Percentiles rank a stretch among this genome's conserved stretches.
These are phyloP conservation scores for Penicillium cataractarum DNA, from an alignment of 495 filamentous ascomycete genomes.

Conservation along the genomic window DNA sequence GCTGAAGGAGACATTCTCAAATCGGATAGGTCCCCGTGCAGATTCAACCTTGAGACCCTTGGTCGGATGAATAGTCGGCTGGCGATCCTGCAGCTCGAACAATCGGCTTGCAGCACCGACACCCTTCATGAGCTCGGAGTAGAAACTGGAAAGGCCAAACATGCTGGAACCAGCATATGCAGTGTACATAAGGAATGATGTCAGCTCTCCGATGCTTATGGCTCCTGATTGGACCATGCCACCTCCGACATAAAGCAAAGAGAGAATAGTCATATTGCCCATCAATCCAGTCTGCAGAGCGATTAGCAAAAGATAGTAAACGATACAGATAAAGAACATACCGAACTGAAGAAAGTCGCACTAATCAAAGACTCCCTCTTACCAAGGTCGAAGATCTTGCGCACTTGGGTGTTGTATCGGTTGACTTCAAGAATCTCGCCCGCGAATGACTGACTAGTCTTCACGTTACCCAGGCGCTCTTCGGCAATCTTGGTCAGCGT, in stretches of 20 bases:
- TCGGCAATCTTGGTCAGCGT: conserved; percentile 95
- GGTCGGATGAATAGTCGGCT: conserved; percentile 83
- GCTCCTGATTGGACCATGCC: conserved; percentile 83
- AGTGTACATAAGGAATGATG: conserved; percentile 98
- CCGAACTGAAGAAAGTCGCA: conserved; percentile 85
- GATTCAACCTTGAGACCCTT: conserved; percentile 75
- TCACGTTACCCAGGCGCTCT: conserved; percentile 91
- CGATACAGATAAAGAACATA: conserved; percentile 34
- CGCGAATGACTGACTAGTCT: conserved; percentile 93
- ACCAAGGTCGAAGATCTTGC: conserved; percentile 87
- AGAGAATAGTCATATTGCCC: conserved; percentile 94
- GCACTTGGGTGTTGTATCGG: conserved; percentile 89
- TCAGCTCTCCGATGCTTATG: conserved; percentile 88
- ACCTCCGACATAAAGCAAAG: conserved; percentile 88
- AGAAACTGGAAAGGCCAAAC: conserved; percentile 92
- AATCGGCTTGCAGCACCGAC: conserved; percentile 93
- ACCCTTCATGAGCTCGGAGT: conserved; percentile 98
- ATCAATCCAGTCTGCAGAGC: conserved; percentile 70
- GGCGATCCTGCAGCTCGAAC: conserved; percentile 93
- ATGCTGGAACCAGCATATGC: conserved; percentile 89
- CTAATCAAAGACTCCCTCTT: conserved; percentile 82
- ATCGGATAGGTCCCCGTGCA: conserved; percentile 84
- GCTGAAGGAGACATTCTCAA: conserved; percentile 81
- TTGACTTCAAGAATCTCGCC: conserved; percentile 88
- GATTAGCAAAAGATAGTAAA: conserved; percentile 18